These are phyloP conservation scores for Petrea volubilis DNA, from an alignment of 257 asterid genomes.

Conservation along the genomic window DNA sequence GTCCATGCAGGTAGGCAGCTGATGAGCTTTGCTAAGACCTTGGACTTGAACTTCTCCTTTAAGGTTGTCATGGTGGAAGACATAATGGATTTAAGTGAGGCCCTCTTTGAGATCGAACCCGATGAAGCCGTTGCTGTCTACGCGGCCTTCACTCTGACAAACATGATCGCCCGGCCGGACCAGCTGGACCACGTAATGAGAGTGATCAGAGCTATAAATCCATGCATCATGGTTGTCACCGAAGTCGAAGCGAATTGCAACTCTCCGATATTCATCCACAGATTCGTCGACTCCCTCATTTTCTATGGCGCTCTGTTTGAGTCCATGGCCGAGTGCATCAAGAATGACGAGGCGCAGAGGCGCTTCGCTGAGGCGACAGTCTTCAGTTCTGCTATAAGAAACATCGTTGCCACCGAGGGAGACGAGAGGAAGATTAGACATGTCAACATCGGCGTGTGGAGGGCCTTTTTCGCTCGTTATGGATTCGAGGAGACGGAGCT, in stretches of 20 bases:
- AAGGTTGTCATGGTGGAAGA: slow-evolving; percentile 48
- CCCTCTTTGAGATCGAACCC: slow-evolving; percentile 22
- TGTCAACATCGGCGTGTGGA: slow-evolving; percentile 46
- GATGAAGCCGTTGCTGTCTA: slow-evolving; percentile 50
- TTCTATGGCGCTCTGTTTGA: slow-evolving; percentile 54
- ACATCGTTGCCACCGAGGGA: slow-evolving; percentile 47
- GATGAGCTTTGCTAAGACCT: slow-evolving; percentile 46
- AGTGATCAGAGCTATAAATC: slow-evolving; percentile 32
- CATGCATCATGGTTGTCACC: slow-evolving; percentile 39
- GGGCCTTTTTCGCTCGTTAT: slow-evolving; percentile 35
- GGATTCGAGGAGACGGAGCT: slow-evolving; percentile 41
- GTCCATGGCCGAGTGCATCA: slow-evolving; percentile 45
- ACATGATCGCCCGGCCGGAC: slow-evolving; percentile 38
- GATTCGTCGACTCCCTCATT: slow-evolving; percentile 53
- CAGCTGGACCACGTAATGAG: slow-evolving; percentile 40
- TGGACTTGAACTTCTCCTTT: slow-evolving; percentile 43
- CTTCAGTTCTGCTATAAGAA: slow-evolving; percentile 39
- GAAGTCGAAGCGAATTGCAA: slow-evolving; percentile 60
- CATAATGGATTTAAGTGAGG: slow-evolving; percentile 33
- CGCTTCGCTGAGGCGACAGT: slow-evolving; percentile 30
- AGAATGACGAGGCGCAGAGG: slow-evolving; percentile 39
- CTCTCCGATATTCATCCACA: slow-evolving; percentile 44
- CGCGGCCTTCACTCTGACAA: slow-evolving; percentile 35
- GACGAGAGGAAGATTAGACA: slow-evolving; percentile 48
- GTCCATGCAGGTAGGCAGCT: slow-evolving; percentile 26